Conservation (phyloP, 2,329 filamentous ascomycete genomes). For the Leptosphaerulina australis region DNA sequence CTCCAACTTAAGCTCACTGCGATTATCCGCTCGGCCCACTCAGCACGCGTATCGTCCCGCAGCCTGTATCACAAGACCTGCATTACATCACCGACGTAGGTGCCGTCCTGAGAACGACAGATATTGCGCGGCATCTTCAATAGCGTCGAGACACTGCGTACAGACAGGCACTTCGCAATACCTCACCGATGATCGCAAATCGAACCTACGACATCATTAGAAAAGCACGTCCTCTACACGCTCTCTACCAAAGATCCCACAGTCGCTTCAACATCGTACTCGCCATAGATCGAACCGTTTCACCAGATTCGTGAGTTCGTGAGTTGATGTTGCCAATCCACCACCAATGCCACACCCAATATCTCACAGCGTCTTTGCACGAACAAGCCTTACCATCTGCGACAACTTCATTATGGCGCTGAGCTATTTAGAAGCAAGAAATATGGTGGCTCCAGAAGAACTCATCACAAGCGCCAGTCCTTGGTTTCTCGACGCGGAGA, state of each 20-base stretch:
- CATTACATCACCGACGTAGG: not conserved
- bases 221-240: not conserved
- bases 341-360: conserved; percentile 37
- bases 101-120: too few relatives aligned
- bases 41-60: conserved; percentile 18
- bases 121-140: too few relatives aligned
- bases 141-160: too few relatives aligned
- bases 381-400: conserved; percentile 43
- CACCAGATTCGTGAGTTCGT: too few relatives aligned
- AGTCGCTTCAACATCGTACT: too few relatives aligned
- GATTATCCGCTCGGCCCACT: conserved; percentile 17
- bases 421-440: conserved; percentile 27
- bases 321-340: not conserved
- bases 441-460: conserved; percentile 37
- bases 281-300: too few relatives aligned
- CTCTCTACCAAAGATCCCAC: too few relatives aligned
- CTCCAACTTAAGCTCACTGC: conserved; percentile 32
- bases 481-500: conserved; percentile 45
- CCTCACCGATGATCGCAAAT: too few relatives aligned
- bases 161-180: too few relatives aligned
- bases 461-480: conserved; percentile 36
- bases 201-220: too few relatives aligned
- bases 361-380: conserved; percentile 35
- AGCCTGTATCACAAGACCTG: conserved; percentile 19
- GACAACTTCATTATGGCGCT: conserved; percentile 44